Base-by-base conservation (phyloP, 2,329 filamentous ascomycete genomes). In the Sphaerulina vaccinii region DNA sequence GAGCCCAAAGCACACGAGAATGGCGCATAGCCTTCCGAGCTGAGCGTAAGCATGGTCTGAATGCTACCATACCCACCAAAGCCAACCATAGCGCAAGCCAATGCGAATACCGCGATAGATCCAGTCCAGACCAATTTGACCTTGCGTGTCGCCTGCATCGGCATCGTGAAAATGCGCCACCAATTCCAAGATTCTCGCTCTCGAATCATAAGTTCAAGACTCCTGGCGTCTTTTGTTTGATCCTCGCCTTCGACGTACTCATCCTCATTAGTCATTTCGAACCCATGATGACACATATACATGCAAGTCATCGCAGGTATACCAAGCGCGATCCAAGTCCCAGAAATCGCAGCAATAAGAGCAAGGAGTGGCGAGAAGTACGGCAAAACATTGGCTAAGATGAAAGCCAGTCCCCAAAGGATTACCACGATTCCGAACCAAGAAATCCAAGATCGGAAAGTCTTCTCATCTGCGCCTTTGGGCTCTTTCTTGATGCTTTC, bases 361-460 rank as follows among this genome's bases (percentile, higher is more conserved):
- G 80, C 80, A n/a, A 89, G 71, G 7, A 89, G 71, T 40, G 82
- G 76, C 63, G 81, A 82, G 71, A 89, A 90, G 42, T 83, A 79
- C 0, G 86, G 86, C 6, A 89, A 84, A 0, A 82, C 81, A 64
- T 85, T 79, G 4, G 86, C 84, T 52, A 90, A 83, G 52, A 88
- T 68, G 76, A 83, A 86, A 2, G 83, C 81, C 3, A 86, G 49
- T 5, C 81, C 58, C 81, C 84, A 88, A 13, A 82, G 67, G 10
- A 60, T 65, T 0, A 76, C 64, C 1, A 79, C 77, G 39, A 88
- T 80, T 5, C 58, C 75, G 10, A 81, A 59, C 86, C 86, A 89
- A 10, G 75, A 49, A 1, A 16, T 33, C 33, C 39, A 39, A 4
- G 51, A 49, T 39, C 51, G 27, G 7, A 40, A 18, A 23, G 55